Evolutionary conservation across 2,329 filamentous ascomycete species (phyloP).

Genomic region (Aureobasidium lini): DNA sequence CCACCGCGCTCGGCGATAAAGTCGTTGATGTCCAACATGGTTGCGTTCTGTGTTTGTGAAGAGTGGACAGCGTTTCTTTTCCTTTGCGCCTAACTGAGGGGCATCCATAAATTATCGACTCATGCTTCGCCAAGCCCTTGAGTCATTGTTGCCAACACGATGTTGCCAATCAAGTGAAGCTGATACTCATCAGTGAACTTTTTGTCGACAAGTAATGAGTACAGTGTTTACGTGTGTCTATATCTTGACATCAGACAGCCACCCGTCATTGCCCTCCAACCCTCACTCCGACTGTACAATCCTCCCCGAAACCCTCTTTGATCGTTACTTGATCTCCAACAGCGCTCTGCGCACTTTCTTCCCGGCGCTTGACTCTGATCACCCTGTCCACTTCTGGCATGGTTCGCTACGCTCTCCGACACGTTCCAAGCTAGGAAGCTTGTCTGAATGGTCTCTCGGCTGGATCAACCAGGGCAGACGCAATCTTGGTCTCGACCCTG

Average conservation of each 20-base stretch:
- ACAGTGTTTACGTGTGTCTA: too few relatives aligned
- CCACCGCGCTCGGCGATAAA: slow-evolving; percentile 72
- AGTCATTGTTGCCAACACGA: neutral
- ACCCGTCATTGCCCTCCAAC: too few relatives aligned
- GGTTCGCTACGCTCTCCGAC: neutral
- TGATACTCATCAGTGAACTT: too few relatives aligned
- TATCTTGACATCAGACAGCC: too few relatives aligned
- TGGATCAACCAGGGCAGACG: neutral
- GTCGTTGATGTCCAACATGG: slow-evolving; percentile 42
- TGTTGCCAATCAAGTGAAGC: neutral
- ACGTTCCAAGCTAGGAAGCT: neutral
- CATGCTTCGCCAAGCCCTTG: neutral
- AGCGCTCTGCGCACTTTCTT: neutral
- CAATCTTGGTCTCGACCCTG: neutral
- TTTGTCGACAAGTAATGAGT: too few relatives aligned
- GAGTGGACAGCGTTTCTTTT: neutral
- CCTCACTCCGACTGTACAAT: too few relatives aligned
- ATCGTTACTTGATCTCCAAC: too few relatives aligned
- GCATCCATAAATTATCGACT: neutral
- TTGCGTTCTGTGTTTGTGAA: neutral
- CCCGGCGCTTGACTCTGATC: neutral
- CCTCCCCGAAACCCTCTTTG: too few relatives aligned
- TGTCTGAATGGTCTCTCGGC: neutral
- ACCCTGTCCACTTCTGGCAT: neutral
- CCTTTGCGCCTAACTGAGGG: slow-evolving; percentile 1